These are phyloP conservation scores for Pseudogymnoascus sp. DNA, from an alignment of 2,329 filamentous ascomycete species.

Conservation along the genomic window DNA sequence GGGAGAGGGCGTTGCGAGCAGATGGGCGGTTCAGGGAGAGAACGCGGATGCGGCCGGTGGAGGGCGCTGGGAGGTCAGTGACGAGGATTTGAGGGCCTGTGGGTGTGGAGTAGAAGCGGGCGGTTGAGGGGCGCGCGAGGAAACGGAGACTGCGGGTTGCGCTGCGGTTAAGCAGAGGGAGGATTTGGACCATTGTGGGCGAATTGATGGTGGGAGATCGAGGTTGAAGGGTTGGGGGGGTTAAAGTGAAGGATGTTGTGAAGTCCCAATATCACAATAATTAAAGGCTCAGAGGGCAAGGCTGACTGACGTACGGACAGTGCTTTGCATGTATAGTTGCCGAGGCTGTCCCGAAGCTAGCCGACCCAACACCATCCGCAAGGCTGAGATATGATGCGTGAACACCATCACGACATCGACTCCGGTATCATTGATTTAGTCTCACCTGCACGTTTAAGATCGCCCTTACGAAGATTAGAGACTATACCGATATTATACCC, in stretches of 20 bases:
- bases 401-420: background rate
- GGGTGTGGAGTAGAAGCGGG: conserved; percentile 7
- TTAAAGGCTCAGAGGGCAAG: background rate
- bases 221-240: background rate
- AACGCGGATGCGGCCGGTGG: conserved; percentile 77
- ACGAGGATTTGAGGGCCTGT: conserved; percentile 2
- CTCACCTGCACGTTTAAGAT: background rate
- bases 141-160: background rate
- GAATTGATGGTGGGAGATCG: background rate
- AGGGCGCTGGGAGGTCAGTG: conserved; percentile 61
- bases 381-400: background rate
- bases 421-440: background rate
- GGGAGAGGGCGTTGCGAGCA: conserved; percentile 87
- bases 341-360: conserved; percentile 7
- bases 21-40: conserved; percentile 79
- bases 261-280: background rate
- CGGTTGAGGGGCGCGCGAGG: conserved; percentile 5
- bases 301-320: conserved; percentile 4
- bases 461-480: background rate
- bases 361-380: conserved; percentile 1
- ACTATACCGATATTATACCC: background rate
- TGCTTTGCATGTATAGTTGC: background rate
- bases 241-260: background rate
- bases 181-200: background rate
- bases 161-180: conserved; percentile 1